Evolutionary conservation across 139 green algal genomes (phyloP).

Genomic region (Diplosphaera chodatii): DNA sequence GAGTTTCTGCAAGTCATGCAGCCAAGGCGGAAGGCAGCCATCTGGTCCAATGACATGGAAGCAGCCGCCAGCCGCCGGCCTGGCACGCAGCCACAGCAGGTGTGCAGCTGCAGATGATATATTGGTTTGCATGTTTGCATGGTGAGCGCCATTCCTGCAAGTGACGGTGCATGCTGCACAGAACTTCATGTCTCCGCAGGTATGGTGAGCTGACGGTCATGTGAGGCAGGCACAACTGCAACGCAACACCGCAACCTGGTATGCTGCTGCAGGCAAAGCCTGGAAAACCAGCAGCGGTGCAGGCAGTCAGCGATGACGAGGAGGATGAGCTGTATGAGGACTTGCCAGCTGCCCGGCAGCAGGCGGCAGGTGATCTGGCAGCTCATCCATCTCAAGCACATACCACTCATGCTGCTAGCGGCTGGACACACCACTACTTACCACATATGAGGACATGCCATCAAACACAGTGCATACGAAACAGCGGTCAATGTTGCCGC

Average conservation of each 20-base stretch:
- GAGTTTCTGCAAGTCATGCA: constrained; percentile 94
- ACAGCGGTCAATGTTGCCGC: too few species aligned
- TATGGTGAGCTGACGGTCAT: too few species aligned
- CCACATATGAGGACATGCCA: too few species aligned
- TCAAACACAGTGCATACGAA: too few species aligned
- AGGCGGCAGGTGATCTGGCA: constrained; percentile 1
- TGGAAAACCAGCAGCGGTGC: neutral
- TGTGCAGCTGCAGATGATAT: neutral
- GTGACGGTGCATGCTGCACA: too few species aligned
- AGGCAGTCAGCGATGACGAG: neutral
- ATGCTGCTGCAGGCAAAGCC: neutral
- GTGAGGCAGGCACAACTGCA: too few species aligned
- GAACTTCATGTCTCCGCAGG: too few species aligned
- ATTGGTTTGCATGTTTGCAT: neutral
- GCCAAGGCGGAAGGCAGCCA: constrained; percentile 56
- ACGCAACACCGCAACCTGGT: too few species aligned
- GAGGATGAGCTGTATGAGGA: constrained; percentile 31
- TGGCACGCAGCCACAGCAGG: neutral
- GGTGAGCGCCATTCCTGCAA: neutral
- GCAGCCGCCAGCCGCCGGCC: neutral
- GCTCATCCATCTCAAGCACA: neutral
- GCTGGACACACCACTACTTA: too few species aligned
- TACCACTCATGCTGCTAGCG: too few species aligned
- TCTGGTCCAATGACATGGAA: constrained; percentile 84
- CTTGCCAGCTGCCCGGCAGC: constrained; percentile 7